phyloP scores from a whole-genome alignment of 2,329 filamentous ascomycete species.

The Clonostachys byssicola region DNA sequence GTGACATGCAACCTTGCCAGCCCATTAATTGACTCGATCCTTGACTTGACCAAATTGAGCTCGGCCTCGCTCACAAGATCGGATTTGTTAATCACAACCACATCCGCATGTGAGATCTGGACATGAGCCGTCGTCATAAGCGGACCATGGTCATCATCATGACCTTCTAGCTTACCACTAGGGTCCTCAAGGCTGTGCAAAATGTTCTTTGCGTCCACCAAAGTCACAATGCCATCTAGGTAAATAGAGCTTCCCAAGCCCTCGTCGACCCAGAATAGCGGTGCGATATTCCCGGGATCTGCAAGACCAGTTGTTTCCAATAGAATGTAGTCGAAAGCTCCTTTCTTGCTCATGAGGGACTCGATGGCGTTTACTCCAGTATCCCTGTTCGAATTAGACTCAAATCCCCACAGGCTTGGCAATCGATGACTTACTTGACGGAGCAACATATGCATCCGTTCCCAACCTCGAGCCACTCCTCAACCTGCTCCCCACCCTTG shows the following conservation, averaged over 20 bases:
- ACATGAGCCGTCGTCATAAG: conserved; percentile 89
- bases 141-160: conserved; percentile 55
- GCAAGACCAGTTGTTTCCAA: conserved; percentile 94
- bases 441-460: conserved; percentile 98
- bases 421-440: conserved; percentile 64
- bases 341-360: conserved; percentile 88
- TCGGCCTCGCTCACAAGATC: conserved; percentile 74
- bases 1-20: conserved; percentile 83
- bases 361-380: conserved; percentile 93
- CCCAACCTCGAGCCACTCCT: conserved; percentile 93
- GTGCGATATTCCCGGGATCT: conserved; percentile 92
- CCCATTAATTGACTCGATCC: conserved; percentile 83
- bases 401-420: neutral
- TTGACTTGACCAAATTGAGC: conserved; percentile 62
- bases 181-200: conserved; percentile 75
- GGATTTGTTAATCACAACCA: conserved; percentile 89
- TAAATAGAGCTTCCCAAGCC: conserved; percentile 94
- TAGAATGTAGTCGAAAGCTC: conserved; percentile 94
- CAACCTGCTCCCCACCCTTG: conserved; percentile 74
- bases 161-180: conserved; percentile 44
- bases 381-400: conserved; percentile 53
- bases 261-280: conserved; percentile 96
- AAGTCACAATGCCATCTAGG: conserved; percentile 91
- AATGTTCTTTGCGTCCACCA: conserved; percentile 95
- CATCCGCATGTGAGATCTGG: conserved; percentile 95